A percentile compares a stretch with the other conserved stretches of the same genome.
These are phyloP conservation scores for Holtermanniella nyarrowii DNA, from an alignment of 768 basidiomycete species.

Conservation along the genomic window DNA sequence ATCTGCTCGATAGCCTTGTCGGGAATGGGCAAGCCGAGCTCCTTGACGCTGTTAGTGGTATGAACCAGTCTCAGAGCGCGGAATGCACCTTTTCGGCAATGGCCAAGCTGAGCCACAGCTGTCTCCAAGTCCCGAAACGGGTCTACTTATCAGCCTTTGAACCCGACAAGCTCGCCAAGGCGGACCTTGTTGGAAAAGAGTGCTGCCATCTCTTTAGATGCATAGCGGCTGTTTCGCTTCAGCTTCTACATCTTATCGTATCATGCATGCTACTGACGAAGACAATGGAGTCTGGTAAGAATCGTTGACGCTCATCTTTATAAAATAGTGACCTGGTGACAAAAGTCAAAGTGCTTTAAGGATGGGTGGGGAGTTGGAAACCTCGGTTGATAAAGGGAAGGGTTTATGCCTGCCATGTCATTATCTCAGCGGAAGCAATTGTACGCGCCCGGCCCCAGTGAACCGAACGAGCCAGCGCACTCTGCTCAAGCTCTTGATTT, in stretches of 20 bases:
- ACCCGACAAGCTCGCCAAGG: constrained; percentile 5
- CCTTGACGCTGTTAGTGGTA: constrained; percentile 21
- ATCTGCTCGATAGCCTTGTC: constrained; percentile 91
- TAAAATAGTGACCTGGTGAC: too few relatives aligned
- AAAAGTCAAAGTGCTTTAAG: too few relatives aligned
- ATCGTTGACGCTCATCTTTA: constrained; percentile 36
- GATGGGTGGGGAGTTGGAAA: too few relatives aligned
- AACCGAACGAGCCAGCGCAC: not conserved
- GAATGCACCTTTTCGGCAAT: constrained; percentile 68
- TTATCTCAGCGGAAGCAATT: not conserved
- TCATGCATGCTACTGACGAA: constrained; percentile 26
- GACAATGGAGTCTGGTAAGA: constrained; percentile 42
- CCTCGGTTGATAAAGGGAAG: too few relatives aligned
- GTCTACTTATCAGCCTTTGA: constrained; percentile 48
- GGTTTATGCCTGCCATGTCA: not conserved
- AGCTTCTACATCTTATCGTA: not conserved
- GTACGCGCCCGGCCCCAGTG: not conserved
- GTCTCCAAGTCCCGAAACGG: constrained; percentile 88
- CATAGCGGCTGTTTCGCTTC: constrained; percentile 66
- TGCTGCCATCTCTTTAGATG: constrained; percentile 95
- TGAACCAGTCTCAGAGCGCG: not conserved
- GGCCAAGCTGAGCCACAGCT: constrained; percentile 91
- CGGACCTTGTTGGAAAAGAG: constrained; percentile 87
- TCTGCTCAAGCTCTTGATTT: not conserved
- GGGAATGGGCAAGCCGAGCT: constrained; percentile 79